Conservation (phyloP, 352 stramenopile species). For the Globisporangium spinosum region DNA sequence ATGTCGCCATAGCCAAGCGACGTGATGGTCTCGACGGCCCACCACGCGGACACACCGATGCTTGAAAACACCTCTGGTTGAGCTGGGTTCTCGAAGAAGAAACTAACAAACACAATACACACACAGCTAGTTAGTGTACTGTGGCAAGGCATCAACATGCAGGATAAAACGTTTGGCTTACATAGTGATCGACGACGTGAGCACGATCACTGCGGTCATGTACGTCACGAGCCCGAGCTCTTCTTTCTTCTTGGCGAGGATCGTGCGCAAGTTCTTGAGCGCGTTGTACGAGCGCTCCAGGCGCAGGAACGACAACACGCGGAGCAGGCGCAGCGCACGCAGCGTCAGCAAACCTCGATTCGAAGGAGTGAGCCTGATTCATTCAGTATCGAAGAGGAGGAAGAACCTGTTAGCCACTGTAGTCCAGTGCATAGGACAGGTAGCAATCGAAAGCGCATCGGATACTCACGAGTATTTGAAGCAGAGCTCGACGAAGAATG, state of each 20-base stretch:
- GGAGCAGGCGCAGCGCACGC: conserved; percentile 62
- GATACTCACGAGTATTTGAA: conserved; percentile 52
- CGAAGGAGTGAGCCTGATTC: conserved; percentile 2
- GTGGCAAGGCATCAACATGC: background rate
- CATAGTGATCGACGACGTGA: conserved; percentile 84
- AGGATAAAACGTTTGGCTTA: conserved; percentile 21
- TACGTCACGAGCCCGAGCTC: conserved; percentile 81
- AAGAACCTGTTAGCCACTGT: background rate
- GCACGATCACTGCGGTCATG: conserved; percentile 71
- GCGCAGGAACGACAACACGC: conserved; percentile 79
- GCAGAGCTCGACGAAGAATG: conserved; percentile 81
- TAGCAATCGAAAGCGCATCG: background rate
- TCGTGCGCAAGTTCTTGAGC: conserved; percentile 71
- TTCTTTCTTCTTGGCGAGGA: conserved; percentile 71
- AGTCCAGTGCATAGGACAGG: background rate
- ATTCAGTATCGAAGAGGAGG: background rate
- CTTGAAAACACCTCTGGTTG: conserved; percentile 79
- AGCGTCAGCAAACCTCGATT: conserved; percentile 60
- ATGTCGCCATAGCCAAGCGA: conserved; percentile 86
- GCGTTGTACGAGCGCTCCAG: conserved; percentile 76
- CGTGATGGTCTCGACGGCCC: conserved; percentile 81
- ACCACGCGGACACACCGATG: conserved; percentile 72
- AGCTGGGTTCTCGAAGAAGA: conserved; percentile 73
- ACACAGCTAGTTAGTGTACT: background rate
- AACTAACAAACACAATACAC: conserved; percentile 25